Base-by-base conservation (phyloP, 2,329 filamentous ascomycete species). In the Verticillium alfalfae region DNA sequence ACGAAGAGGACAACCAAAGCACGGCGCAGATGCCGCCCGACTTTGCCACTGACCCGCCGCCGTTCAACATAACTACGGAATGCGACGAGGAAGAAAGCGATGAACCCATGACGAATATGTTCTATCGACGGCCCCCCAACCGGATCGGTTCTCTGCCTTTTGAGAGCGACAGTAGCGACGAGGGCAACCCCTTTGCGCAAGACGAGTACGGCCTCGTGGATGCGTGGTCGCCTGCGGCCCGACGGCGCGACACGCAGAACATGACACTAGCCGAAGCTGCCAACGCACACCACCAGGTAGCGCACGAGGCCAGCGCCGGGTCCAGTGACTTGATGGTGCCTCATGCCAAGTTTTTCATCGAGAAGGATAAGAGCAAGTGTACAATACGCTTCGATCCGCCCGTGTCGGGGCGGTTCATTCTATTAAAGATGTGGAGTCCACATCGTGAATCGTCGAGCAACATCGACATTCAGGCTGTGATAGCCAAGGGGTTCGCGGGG, bases 341-440 rank as follows among this genome's bases (percentile, higher is more conserved):
- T 0, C 87, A 92, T 73, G 92, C 92, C 2, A 85, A 86, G 34
- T 97, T 98, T 76, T 90, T 88, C 70, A 96, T 97, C 61, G 88
- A 90, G 69, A 86, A 88, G 72, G 85, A 89, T 68, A 93, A 92
- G 78, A 92, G 87, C 77, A 92, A 89, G 74, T 94, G 95, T 68
- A 93, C 89, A 15, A 90, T 98, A 68, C 88, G 86, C 62, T 97
- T 98, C 68, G 86, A 93, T 68, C 90, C 92, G 61, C 89, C 90
- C 0, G 84, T 95, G 63, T 92, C 91, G 12, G 91, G 91, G 5
- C 85, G 91, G 61, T 96, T 90, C 72, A 89, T 98, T 59, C 76
- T 97, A 52, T 80, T 98, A 65, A 97, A 97, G 79, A 86, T 97
- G 73, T 97, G 92, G 91, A 93, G 88, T 68, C 90, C 90, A 2